Base-by-base conservation (phyloP, 345 rosid species). In the Hirschfeldia incana region DNA sequence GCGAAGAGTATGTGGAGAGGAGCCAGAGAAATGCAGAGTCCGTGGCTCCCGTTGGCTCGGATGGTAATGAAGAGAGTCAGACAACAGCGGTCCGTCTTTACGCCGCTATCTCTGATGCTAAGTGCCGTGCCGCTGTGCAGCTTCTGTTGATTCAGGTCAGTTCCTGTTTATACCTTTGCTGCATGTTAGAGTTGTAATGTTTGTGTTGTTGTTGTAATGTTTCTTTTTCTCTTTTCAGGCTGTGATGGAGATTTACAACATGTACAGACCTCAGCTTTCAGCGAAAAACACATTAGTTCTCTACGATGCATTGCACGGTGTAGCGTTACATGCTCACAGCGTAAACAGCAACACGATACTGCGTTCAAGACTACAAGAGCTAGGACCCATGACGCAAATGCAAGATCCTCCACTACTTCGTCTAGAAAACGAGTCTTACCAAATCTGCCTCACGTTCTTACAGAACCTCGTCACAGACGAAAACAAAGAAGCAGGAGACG, bases 111-210 rank as follows among this genome's bases (percentile, higher is more conserved):
- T 82, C 93, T 81, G 92, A 93, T 86, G 96, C 93, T 8, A 95
- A 95, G 79, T 95, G 99, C 84, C 88, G 99, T 65, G 97, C 98
- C 59, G 96, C 99, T 82, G 94, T 95, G 77, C 99, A 95, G 80
- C 98, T 95, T 80, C 80, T 95, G 83, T 76, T 95, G 85, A 87
- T 95, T 83, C 99, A 95, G 98, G 98, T 94, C 75, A 29, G 72
- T 33, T 61, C 59, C 58, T 74, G 76, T 69, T 51, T 57, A 16
- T 28, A 36, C 60, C 49, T 72, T 64, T 55, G 29, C 53, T 37
- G 58, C 26, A 21, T 66, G 29, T 36, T 12, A 12, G 0, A 46
- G 17, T 69, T 70, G 64, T 59, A 72, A 71, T 49, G n/a, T 11
- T 58, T 37, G 16, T 55, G 6, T 46, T 69, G 57, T 46, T 69